Percentiles rank a stretch among this genome's conserved stretches.
Conservation (phyloP, 148 eudicot genomes). For the Fagopyrum homotropicum region DNA sequence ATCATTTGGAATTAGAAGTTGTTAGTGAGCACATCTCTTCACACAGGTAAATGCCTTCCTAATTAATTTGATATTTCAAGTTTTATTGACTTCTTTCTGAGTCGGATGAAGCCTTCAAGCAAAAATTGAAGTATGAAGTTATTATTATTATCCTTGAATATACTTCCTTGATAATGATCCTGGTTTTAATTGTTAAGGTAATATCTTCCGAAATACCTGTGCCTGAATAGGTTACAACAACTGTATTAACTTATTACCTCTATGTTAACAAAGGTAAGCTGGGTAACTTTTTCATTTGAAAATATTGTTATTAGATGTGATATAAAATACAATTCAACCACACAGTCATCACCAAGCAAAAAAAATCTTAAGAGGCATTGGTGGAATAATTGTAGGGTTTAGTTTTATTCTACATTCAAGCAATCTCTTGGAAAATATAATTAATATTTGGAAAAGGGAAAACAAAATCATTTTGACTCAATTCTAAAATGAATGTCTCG, state of each 20-base stretch:
- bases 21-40: slow-evolving; percentile 2
- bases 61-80: neutral
- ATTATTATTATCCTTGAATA: neutral
- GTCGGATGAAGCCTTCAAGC: neutral
- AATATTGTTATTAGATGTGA: neutral
- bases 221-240: neutral
- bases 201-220: neutral
- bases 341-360: neutral
- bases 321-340: neutral
- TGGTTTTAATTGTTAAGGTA: neutral
- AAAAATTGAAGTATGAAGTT: neutral
- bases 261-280: neutral
- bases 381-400: neutral
- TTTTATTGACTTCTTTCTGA: neutral
- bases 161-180: neutral
- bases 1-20: neutral
- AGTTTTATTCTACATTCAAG: neutral
- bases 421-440: too few relatives aligned
- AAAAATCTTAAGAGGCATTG: neutral
- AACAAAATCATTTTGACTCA: too few relatives aligned
- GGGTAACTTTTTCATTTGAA: neutral
- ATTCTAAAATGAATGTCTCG: too few relatives aligned
- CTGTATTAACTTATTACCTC: neutral
- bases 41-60: slow-evolving; percentile 1
- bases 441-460: too few relatives aligned